These are phyloP conservation scores for Croton setiger DNA, from an alignment of 441 rosid genomes.

Conservation along the genomic window DNA sequence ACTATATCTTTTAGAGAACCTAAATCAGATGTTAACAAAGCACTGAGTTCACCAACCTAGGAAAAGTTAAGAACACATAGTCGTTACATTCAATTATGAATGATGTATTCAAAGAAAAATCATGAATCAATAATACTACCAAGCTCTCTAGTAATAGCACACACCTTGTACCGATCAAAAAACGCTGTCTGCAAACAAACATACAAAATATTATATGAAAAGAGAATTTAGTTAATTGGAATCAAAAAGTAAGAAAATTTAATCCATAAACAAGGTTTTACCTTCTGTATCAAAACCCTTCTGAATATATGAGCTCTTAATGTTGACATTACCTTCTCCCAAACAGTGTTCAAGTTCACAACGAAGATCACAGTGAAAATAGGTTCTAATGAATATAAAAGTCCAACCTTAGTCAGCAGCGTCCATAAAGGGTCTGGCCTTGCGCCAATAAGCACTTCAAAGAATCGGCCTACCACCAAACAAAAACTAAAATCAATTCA, in stretches of 20 bases:
- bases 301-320: constrained; percentile 74
- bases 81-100: background rate
- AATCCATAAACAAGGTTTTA: constrained; percentile 11
- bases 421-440: constrained; percentile 74
- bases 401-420: constrained; percentile 59
- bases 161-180: constrained; percentile 80
- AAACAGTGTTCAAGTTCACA: constrained; percentile 58
- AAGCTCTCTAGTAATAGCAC: background rate
- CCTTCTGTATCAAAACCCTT: constrained; percentile 80
- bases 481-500: constrained; percentile 3
- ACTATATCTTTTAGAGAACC: constrained; percentile 75
- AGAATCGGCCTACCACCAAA: constrained; percentile 57
- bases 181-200: constrained; percentile 65
- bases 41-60: constrained; percentile 88
- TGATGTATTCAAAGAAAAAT: background rate
- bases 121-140: background rate
- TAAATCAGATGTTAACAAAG: constrained; percentile 84
- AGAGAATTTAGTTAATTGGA: background rate
- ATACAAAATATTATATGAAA: constrained; percentile 1
- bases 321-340: constrained; percentile 85
- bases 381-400: constrained; percentile 74
- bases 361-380: constrained; percentile 73
- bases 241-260: background rate
- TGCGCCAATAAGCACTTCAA: constrained; percentile 74
- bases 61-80: background rate